Evolutionary conservation across 2,329 filamentous ascomycete genomes (phyloP).

Genomic region (Cladosporium sphaerospermum): DNA sequence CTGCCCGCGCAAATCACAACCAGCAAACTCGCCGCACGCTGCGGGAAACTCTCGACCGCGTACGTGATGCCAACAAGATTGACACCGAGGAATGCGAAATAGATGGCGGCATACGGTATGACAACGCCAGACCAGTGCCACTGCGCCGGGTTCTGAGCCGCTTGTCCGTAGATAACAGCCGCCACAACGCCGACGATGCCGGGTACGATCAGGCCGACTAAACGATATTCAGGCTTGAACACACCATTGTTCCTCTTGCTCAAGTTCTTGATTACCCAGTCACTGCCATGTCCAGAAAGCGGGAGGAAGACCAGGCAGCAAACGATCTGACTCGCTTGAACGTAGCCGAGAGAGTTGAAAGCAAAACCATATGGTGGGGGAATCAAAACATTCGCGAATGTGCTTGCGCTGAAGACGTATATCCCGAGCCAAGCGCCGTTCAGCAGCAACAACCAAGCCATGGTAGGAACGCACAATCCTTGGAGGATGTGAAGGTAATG

Average conservation of each 20-base stretch:
- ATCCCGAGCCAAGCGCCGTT: slow-evolving; percentile 33
- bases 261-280: slow-evolving; percentile 30
- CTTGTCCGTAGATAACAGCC: slow-evolving; percentile 33
- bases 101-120: slow-evolving; percentile 26
- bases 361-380: slow-evolving; percentile 33
- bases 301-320: slow-evolving; percentile 33
- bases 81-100: slow-evolving; percentile 34
- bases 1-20: slow-evolving; percentile 42
- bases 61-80: slow-evolving; percentile 41
- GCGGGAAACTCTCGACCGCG: slow-evolving; percentile 39
- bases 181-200: slow-evolving; percentile 32
- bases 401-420: slow-evolving; percentile 36
- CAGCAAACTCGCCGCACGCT: slow-evolving; percentile 35
- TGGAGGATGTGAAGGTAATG: slow-evolving; percentile 26
- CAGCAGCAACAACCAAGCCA: slow-evolving; percentile 34
- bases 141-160: slow-evolving; percentile 29
- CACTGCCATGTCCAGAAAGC: slow-evolving; percentile 32
- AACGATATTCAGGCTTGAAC: slow-evolving; percentile 35
- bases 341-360: slow-evolving; percentile 30
- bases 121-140: slow-evolving; percentile 34
- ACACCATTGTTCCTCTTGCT: slow-evolving; percentile 32
- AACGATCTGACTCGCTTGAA: slow-evolving; percentile 35
- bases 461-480: slow-evolving; percentile 34
- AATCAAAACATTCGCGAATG: slow-evolving; percentile 33
- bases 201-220: slow-evolving; percentile 31